Percentiles rank a stretch among this genome's conserved stretches.
phyloP scores from a whole-genome alignment of 306 rosid genomes.

The Alnus glutinosa region DNA sequence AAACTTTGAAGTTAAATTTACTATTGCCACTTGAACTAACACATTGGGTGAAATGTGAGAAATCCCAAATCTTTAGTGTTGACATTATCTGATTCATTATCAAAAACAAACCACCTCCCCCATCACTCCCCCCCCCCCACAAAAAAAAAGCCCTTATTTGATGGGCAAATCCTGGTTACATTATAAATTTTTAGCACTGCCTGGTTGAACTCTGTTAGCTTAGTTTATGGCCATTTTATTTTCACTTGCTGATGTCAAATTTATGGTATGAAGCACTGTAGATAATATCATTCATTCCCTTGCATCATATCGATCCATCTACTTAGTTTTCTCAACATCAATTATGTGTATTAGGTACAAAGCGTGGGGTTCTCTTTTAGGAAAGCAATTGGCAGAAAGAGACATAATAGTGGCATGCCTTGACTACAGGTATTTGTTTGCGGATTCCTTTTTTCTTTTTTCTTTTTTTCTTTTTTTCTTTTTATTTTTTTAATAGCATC shows the following conservation, averaged over 20 bases:
- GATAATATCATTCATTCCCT: slow-evolving; percentile 1
- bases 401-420: slow-evolving; percentile 82
- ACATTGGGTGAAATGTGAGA: neutral
- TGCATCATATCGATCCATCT: slow-evolving; percentile 6
- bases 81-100: neutral
- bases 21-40: neutral
- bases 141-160: neutral
- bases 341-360: slow-evolving; percentile 62
- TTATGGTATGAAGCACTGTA: neutral
- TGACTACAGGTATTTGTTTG: slow-evolving; percentile 76
- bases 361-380: slow-evolving; percentile 97
- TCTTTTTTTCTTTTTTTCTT: neutral
- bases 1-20: neutral
- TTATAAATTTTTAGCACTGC: neutral
- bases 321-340: slow-evolving; percentile 21
- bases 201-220: neutral
- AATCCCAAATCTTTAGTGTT: neutral
- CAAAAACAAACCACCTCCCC: neutral
- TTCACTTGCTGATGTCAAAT: neutral
- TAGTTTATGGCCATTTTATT: no score
- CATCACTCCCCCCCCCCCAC: no score
- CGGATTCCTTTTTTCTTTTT: neutral
- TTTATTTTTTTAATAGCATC: neutral
- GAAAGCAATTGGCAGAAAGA: slow-evolving; percentile 85
- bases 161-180: neutral